Evolutionary conservation across 2,329 filamentous ascomycete species (phyloP).

Genomic region (Fusarium cicatricum): DNA sequence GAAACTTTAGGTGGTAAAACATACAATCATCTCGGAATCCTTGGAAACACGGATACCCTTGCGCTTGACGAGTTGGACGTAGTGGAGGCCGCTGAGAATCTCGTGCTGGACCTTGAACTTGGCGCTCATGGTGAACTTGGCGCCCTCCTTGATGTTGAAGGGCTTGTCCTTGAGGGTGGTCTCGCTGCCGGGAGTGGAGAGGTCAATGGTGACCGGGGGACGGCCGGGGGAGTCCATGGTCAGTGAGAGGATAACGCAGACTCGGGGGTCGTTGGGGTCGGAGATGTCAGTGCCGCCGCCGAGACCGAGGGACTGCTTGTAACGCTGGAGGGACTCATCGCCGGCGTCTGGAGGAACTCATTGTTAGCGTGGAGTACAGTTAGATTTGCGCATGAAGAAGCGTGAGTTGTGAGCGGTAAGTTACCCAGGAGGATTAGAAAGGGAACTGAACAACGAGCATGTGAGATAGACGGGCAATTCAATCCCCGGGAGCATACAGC

Average conservation of each 20-base stretch:
- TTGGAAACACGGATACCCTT: constrained; percentile 89
- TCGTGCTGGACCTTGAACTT: constrained; percentile 97
- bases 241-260: constrained; percentile 92
- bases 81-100: constrained; percentile 93
- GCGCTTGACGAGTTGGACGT: constrained; percentile 92
- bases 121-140: constrained; percentile 92
- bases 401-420: neutral
- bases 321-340: constrained; percentile 95
- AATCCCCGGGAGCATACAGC: constrained; percentile 1
- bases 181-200: constrained; percentile 77
- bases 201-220: constrained; percentile 86
- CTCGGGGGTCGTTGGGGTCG: constrained; percentile 82
- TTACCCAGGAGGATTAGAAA: neutral
- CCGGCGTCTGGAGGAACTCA: constrained; percentile 61
- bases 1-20: constrained; percentile 45
- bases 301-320: constrained; percentile 96
- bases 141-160: constrained; percentile 97
- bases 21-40: constrained; percentile 97
- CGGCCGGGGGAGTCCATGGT: constrained; percentile 87
- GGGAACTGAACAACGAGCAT: too few relatives aligned
- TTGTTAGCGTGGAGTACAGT: constrained; percentile 28
- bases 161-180: constrained; percentile 85
- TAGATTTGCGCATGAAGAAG: neutral
- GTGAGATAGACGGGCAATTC: neutral
- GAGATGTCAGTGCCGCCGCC: constrained; percentile 76